Evolutionary conservation across 192 early-diverging fungal species (phyloP).

Genomic region (Allomyces arbusculus): DNA sequence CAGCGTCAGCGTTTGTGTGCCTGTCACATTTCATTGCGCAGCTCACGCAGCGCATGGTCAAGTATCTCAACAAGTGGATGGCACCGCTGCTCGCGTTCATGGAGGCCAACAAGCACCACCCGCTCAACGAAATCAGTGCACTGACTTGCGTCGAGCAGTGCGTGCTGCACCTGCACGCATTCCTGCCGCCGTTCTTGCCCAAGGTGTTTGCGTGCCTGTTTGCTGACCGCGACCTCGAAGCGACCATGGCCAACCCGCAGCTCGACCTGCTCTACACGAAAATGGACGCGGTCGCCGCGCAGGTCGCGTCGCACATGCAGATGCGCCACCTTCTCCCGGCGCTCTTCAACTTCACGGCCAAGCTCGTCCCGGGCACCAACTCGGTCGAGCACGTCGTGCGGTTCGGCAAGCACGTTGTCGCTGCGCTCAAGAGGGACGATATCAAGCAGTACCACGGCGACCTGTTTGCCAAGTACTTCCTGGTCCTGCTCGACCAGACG

Average conservation of each 20-base stretch:
- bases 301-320: conserved; percentile 14
- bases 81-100: not conserved
- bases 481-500: conserved; percentile 26
- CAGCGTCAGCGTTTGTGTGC: not conserved
- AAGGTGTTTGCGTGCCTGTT: conserved; percentile 15
- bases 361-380: conserved; percentile 1
- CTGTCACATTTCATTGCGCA: not conserved
- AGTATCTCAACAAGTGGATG: not conserved
- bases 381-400: conserved; percentile 9
- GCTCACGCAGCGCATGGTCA: not conserved
- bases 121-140: conserved; percentile 5
- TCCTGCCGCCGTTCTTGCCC: conserved; percentile 18
- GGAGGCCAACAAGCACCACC: not conserved
- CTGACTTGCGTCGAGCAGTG: conserved; percentile 20
- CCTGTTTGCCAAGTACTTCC: conserved; percentile 67
- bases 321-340: conserved; percentile 19
- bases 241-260: conserved; percentile 1
- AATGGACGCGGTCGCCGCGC: conserved; percentile 9
- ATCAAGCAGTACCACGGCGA: conserved; percentile 53
- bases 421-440: conserved; percentile 35
- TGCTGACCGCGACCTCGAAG: conserved; percentile 6
- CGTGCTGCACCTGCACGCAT: conserved; percentile 20
- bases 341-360: conserved; percentile 9
- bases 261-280: conserved; percentile 7
- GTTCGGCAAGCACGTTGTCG: conserved; percentile 43